Conservation (phyloP, 495 filamentous ascomycete genomes). For the Trypethelium eluteriae region DNA sequence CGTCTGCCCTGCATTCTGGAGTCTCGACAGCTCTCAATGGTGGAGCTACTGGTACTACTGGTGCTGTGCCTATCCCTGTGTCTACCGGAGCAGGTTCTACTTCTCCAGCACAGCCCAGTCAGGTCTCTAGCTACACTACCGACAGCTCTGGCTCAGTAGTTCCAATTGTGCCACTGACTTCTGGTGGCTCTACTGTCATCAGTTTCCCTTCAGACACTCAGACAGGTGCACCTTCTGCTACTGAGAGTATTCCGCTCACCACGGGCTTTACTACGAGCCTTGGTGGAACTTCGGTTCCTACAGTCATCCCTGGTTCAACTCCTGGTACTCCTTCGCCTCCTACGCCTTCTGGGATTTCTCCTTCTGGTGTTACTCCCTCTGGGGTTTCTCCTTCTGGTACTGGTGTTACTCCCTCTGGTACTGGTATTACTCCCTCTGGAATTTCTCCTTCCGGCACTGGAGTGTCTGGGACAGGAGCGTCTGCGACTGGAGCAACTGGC, state of each 20-base stretch:
- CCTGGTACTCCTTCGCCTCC: neutral
- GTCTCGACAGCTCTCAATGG: conserved; percentile 15
- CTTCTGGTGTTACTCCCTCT: neutral
- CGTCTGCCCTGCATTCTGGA: conserved; percentile 16
- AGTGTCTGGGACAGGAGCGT: neutral
- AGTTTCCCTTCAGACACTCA: neutral
- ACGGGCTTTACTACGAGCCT: neutral
- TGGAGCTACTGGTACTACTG: conserved; percentile 2
- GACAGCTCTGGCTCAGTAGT: conserved; percentile 3
- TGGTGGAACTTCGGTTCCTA: neutral
- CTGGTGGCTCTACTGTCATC: neutral
- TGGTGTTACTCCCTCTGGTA: too few relatives aligned
- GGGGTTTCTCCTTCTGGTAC: neutral
- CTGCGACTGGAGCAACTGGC: neutral
- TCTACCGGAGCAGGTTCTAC: conserved; percentile 4
- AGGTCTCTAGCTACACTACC: neutral
- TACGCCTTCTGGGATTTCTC: neutral
- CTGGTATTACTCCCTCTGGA: neutral
- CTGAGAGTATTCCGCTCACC: conserved; percentile 1
- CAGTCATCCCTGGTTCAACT: neutral
- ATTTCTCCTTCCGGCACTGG: neutral
- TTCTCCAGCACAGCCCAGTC: neutral
- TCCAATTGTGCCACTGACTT: neutral
- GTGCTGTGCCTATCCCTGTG: neutral
- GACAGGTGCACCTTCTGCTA: conserved; percentile 8